Conservation (phyloP, 495 filamentous ascomycete species). For the Hypoxylon lenormandii region DNA sequence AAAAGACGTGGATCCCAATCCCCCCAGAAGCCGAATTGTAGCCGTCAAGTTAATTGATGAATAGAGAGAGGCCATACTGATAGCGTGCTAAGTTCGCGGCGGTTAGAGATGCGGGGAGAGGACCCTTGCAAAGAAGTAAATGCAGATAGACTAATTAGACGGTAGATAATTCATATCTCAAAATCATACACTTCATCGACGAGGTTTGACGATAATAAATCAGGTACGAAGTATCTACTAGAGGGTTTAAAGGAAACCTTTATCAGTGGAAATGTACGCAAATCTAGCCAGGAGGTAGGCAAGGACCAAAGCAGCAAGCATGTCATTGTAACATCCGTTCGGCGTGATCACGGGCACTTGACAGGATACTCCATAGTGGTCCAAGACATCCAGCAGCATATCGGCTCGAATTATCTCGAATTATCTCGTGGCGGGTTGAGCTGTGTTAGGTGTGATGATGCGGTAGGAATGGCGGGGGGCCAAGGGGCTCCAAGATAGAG, state of each 20-base stretch:
- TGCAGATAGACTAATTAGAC: neutral
- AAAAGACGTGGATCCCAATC: neutral
- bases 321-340: neutral
- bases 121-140: neutral
- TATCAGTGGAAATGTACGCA: neutral
- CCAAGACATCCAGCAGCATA: neutral
- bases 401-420: neutral
- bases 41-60: neutral
- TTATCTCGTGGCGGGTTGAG: neutral
- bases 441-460: neutral
- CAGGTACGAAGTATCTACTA: no score
- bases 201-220: neutral
- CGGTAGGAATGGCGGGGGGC: neutral
- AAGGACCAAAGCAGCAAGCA: neutral
- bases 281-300: neutral
- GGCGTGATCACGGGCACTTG: neutral
- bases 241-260: neutral
- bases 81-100: neutral
- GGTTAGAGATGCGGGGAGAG: neutral
- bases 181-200: neutral
- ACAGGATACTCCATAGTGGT: neutral
- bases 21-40: neutral
- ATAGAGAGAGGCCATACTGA: constrained; percentile 4
- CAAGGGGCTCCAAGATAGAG: neutral
- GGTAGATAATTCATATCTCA: neutral